phyloP scores from a whole-genome alignment of 257 asterid species.

The Ocimum tenuiflorum region DNA sequence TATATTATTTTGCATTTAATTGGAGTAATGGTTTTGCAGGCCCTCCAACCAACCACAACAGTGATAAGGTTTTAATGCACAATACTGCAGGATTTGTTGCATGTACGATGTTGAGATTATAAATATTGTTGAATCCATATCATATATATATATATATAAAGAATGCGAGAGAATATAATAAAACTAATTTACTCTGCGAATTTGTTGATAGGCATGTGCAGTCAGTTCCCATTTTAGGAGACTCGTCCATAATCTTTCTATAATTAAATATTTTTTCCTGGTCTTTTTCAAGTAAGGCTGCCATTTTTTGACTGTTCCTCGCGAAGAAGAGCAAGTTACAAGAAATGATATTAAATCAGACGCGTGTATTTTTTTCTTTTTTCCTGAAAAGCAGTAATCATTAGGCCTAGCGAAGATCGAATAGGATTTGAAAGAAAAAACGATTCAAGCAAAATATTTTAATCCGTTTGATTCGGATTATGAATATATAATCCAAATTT shows the following conservation, averaged over 20 bases:
- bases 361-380: not conserved
- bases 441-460: too few species aligned
- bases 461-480: too few species aligned
- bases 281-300: not conserved
- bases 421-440: too few species aligned
- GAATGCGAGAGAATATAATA: too few species aligned
- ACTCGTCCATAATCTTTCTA: not conserved
- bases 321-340: not conserved
- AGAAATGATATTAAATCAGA: not conserved
- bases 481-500: too few species aligned
- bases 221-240: not conserved
- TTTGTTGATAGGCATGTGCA: constrained; percentile 3
- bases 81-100: not conserved
- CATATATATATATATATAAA: too few species aligned
- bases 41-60: constrained; percentile 22
- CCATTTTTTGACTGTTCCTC: not conserved
- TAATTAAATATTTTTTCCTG: not conserved
- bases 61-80: constrained; percentile 11
- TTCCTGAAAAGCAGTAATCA: too few species aligned
- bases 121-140: not conserved
- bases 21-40: constrained; percentile 9
- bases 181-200: not conserved
- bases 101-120: not conserved
- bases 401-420: too few species aligned
- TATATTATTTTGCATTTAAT: not conserved